phyloP scores from a whole-genome alignment of 1,284 basidiomycete species.

The Trametes versicolor region DNA sequence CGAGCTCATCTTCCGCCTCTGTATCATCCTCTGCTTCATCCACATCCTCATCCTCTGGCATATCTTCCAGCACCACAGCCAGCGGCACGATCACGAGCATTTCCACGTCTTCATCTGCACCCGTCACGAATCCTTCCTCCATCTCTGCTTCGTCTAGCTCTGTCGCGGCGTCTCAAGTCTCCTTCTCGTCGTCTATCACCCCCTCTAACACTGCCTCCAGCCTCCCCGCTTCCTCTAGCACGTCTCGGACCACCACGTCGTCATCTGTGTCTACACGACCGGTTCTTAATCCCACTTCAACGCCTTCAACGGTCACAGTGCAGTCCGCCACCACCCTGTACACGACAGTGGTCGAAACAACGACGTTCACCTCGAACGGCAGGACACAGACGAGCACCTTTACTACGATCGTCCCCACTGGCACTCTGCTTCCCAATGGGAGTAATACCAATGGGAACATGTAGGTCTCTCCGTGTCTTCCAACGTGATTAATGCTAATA shows the following conservation, averaged over 20 bases:
- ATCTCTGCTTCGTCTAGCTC: constrained; percentile 2
- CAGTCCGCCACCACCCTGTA: constrained; percentile 23
- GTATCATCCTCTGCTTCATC: constrained; percentile 32
- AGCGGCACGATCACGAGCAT: constrained; percentile 26
- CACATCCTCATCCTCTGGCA: constrained; percentile 29
- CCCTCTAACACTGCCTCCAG: constrained; percentile 17
- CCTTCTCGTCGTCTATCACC: constrained; percentile 10
- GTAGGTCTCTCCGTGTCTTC: constrained; percentile 21
- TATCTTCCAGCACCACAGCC: constrained; percentile 16
- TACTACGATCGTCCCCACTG: constrained; percentile 37
- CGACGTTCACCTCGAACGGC: constrained; percentile 28
- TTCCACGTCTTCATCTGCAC: constrained; percentile 5
- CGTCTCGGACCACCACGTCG: neutral
- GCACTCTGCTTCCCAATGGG: constrained; percentile 38
- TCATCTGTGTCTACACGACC: constrained; percentile 12
- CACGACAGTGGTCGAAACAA: constrained; percentile 36
- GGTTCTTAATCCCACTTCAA: constrained; percentile 11
- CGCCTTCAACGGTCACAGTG: constrained; percentile 29
- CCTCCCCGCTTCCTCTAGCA: neutral
- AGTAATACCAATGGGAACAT: constrained; percentile 18
- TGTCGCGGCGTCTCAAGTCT: neutral
- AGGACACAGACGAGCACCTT: constrained; percentile 28
- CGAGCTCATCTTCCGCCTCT: constrained; percentile 34
- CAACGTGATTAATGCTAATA: neutral
- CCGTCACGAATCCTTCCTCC: neutral